phyloP scores from a whole-genome alignment of 2,329 filamentous ascomycete genomes.

The Lasiodiplodia citricola region DNA sequence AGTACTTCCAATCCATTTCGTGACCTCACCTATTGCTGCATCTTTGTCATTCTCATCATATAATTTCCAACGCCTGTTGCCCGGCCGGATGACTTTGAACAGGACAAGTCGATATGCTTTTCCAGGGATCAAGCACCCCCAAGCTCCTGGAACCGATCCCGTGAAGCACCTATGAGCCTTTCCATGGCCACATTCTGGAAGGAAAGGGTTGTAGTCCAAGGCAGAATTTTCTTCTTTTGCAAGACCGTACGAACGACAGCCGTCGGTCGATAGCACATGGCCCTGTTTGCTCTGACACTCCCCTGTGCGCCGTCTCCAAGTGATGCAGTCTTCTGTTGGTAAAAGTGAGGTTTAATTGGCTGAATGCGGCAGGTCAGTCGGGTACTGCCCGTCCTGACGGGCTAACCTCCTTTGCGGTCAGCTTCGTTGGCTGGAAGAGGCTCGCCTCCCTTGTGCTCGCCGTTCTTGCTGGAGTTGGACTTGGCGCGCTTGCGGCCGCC shows the following conservation, averaged over 20 bases:
- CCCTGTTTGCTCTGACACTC: background rate
- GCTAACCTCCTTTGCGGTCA: constrained; percentile 53
- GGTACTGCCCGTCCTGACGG: background rate
- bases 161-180: background rate
- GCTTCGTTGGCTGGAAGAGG: constrained; percentile 50
- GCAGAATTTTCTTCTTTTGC: background rate
- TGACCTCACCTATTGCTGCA: constrained; percentile 18
- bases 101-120: constrained; percentile 2
- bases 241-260: background rate
- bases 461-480: constrained; percentile 36
- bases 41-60: constrained; percentile 10
- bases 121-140: background rate
- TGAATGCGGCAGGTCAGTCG: background rate
- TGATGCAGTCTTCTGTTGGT: constrained; percentile 4
- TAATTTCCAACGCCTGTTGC: constrained; percentile 12
- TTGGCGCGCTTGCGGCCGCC: constrained; percentile 42
- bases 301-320: background rate
- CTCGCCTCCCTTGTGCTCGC: constrained; percentile 40
- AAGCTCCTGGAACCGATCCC: background rate
- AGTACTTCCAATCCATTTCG: constrained; percentile 17
- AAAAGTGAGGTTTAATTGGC: background rate
- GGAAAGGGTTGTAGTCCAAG: background rate
- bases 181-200: background rate
- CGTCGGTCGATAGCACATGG: background rate
- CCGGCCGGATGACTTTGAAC: background rate